phyloP scores from a whole-genome alignment of 2,329 filamentous ascomycete species.

The Penicillium brevicompactum region DNA sequence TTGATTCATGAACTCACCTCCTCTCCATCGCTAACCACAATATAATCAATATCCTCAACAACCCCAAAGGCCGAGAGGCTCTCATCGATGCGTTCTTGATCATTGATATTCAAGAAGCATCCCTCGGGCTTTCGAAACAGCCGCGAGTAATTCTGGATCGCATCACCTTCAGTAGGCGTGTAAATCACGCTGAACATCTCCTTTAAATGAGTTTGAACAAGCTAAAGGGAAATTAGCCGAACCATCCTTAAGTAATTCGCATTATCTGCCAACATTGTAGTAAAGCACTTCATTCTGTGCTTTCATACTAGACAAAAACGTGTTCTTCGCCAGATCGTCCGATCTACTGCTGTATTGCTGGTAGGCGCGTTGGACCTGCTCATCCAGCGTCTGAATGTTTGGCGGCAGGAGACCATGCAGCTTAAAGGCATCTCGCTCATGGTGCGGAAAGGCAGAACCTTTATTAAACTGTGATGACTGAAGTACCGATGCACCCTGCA shows the following conservation, averaged over 20 bases:
- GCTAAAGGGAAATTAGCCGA: slow-evolving; percentile 42
- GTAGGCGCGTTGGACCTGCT: slow-evolving; percentile 77
- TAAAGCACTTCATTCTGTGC: slow-evolving; percentile 85
- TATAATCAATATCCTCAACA: slow-evolving; percentile 79
- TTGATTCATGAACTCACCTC: slow-evolving; percentile 35
- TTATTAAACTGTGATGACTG: slow-evolving; percentile 76
- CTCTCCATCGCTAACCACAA: slow-evolving; percentile 76
- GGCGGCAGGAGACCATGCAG: slow-evolving; percentile 73
- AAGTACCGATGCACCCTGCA: slow-evolving; percentile 49
- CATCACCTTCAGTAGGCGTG: slow-evolving; percentile 86
- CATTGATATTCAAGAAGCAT: slow-evolving; percentile 75
- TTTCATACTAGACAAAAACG: slow-evolving; percentile 81
- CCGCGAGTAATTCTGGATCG: slow-evolving; percentile 80
- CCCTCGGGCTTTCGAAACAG: slow-evolving; percentile 78
- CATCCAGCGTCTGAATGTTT: slow-evolving; percentile 72
- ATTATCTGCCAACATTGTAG: slow-evolving; percentile 58
- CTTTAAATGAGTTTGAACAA: slow-evolving; percentile 74
- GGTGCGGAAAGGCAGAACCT: slow-evolving; percentile 71
- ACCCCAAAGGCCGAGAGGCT: slow-evolving; percentile 69
- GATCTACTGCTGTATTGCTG: slow-evolving; percentile 69
- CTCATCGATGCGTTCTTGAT: slow-evolving; percentile 66
- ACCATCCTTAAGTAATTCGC: too few relatives aligned
- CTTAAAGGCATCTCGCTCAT: slow-evolving; percentile 70
- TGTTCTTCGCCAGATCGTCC: slow-evolving; percentile 78
- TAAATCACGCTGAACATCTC: slow-evolving; percentile 94